These are phyloP conservation scores for Pistacia integerrima DNA, from an alignment of 345 rosid species.

Conservation along the genomic window DNA sequence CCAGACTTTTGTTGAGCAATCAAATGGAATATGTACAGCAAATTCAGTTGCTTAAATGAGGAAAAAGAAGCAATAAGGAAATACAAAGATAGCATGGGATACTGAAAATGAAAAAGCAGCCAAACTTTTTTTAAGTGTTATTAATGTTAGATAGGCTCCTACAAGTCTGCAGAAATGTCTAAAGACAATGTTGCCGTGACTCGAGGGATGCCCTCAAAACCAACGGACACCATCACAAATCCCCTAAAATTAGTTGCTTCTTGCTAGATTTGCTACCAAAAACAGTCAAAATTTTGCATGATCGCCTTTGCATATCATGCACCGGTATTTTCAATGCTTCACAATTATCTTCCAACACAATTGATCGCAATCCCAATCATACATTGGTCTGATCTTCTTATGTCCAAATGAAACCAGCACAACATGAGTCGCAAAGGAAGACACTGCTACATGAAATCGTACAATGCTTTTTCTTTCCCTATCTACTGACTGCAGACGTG, in stretches of 20 bases:
- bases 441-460: conserved; percentile 23
- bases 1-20: conserved; percentile 42
- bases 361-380: conserved; percentile 11
- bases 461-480: conserved; percentile 16
- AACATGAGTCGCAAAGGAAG: conserved; percentile 36
- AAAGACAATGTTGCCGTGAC: conserved; percentile 29
- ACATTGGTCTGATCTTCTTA: conserved; percentile 21
- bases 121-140: conserved; percentile 33
- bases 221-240: conserved; percentile 30
- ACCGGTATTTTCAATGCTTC: conserved; percentile 27
- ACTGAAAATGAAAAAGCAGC: conserved; percentile 7
- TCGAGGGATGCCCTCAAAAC: conserved; percentile 20
- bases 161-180: conserved; percentile 42
- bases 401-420: conserved; percentile 20
- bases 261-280: conserved; percentile 41
- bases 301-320: conserved; percentile 51
- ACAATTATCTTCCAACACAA: conserved; percentile 11
- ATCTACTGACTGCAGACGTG: conserved; percentile 24
- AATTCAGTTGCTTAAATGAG: conserved; percentile 24
- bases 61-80: background rate
- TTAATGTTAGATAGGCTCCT: conserved; percentile 53
- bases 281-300: conserved; percentile 52
- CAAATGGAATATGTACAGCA: conserved; percentile 42
- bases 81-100: background rate
- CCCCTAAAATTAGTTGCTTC: conserved; percentile 43